phyloP scores from a whole-genome alignment of 2,329 filamentous ascomycete species.

The Cladosporium sp. region DNA sequence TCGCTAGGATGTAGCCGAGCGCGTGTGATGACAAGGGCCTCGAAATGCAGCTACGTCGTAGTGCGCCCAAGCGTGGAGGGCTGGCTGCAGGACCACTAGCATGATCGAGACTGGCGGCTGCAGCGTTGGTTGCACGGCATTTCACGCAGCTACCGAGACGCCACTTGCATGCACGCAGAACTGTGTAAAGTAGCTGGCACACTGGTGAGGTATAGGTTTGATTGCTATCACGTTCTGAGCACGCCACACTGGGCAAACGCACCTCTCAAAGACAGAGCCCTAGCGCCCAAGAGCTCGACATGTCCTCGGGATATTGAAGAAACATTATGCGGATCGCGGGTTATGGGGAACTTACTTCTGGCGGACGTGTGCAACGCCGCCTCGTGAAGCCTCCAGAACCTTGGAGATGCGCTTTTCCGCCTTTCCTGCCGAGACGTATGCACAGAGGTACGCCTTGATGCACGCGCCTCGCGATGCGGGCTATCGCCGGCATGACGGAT shows the following conservation, averaged over 20 bases:
- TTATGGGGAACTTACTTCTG: not conserved
- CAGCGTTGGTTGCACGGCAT: not conserved
- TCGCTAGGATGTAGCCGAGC: not conserved
- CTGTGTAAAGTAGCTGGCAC: not conserved
- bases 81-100: not conserved
- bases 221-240: not conserved
- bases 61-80: not conserved
- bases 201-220: not conserved
- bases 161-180: not conserved
- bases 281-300: too few species aligned
- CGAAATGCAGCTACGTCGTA: not conserved
- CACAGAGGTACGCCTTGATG: too few species aligned
- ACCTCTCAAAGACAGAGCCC: too few species aligned
- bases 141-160: not conserved
- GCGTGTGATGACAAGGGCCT: not conserved
- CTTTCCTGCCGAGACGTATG: constrained; percentile 1
- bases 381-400: not conserved
- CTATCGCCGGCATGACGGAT: not conserved
- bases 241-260: not conserved
- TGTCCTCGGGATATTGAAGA: too few species aligned
- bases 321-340: not conserved
- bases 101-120: not conserved
- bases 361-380: not conserved
- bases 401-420: not conserved
- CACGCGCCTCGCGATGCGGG: not conserved